Percentiles rank a stretch among this genome's conserved stretches.
phyloP scores from a whole-genome alignment of 192 early-diverging fungal genomes.

The Coemansia sp. region DNA sequence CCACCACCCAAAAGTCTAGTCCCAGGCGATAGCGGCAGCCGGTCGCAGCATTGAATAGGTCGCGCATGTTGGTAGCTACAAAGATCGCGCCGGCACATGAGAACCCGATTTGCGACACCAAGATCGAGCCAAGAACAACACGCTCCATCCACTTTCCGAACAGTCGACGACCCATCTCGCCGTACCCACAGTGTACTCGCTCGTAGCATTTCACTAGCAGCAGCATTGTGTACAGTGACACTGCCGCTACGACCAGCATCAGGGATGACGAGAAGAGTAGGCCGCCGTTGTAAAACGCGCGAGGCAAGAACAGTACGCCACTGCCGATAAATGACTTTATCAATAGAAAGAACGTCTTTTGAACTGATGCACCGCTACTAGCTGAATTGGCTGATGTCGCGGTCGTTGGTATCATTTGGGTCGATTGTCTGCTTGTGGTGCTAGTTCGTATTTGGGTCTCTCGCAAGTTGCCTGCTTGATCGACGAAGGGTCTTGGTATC shows the following conservation, averaged over 20 bases:
- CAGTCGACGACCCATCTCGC: constrained; percentile 62
- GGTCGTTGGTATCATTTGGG: neutral
- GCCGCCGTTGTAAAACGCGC: constrained; percentile 75
- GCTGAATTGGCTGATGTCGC: neutral
- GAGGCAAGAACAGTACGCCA: constrained; percentile 69
- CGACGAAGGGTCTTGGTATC: neutral
- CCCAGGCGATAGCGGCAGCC: constrained; percentile 60
- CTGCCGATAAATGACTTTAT: constrained; percentile 80
- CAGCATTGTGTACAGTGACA: constrained; percentile 64
- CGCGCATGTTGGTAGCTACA: constrained; percentile 79
- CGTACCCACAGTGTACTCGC: constrained; percentile 58
- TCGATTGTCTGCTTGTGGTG: neutral
- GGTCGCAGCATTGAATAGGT: constrained; percentile 65
- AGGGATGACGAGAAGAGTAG: constrained; percentile 57
- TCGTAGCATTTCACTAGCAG: constrained; percentile 61
- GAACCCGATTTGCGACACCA: constrained; percentile 79
- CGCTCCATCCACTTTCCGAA: constrained; percentile 60
- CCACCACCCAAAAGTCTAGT: constrained; percentile 69
- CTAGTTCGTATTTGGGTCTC: neutral
- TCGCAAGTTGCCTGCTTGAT: neutral
- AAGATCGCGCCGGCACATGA: constrained; percentile 85
- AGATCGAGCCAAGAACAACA: constrained; percentile 65
- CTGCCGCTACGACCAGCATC: constrained; percentile 55
- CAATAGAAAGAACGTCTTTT: constrained; percentile 72
- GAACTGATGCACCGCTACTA: constrained; percentile 41